Evolutionary conservation across 148 eudicot genomes (phyloP).

Genomic region (Fagopyrum homotropicum): DNA sequence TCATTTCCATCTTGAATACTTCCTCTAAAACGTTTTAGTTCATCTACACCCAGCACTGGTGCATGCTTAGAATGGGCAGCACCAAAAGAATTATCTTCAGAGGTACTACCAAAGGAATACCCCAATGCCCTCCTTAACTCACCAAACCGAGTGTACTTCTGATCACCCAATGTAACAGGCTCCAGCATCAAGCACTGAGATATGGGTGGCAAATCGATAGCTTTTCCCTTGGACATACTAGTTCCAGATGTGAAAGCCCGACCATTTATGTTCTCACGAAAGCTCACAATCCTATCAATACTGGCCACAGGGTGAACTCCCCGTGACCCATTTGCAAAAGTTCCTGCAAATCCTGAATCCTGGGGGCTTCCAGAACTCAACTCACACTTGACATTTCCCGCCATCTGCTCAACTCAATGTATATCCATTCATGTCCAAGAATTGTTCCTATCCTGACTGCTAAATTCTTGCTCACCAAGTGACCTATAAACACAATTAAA

Average conservation of each 20-base stretch:
- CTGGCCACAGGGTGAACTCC: constrained; percentile 42
- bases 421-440: constrained; percentile 31
- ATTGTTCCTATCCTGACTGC: constrained; percentile 16
- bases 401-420: constrained; percentile 42
- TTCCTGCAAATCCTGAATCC: constrained; percentile 47
- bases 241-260: constrained; percentile 45
- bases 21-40: constrained; percentile 56
- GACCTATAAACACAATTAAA: constrained; percentile 18
- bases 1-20: constrained; percentile 42
- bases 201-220: constrained; percentile 41
- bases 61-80: constrained; percentile 55
- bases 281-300: constrained; percentile 79
- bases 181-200: constrained; percentile 62
- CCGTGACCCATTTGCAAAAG: constrained; percentile 47
- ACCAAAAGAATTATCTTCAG: constrained; percentile 69
- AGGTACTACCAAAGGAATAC: constrained; percentile 35
- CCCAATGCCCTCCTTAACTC: constrained; percentile 67
- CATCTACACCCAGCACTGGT: constrained; percentile 44
- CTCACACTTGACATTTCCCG: constrained; percentile 60
- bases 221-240: constrained; percentile 33
- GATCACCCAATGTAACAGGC: constrained; percentile 51
- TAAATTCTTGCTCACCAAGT: constrained; percentile 18
- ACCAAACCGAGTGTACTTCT: constrained; percentile 37
- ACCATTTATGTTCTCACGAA: constrained; percentile 61
- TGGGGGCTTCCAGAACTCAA: constrained; percentile 62